Percentiles rank a stretch among this genome's conserved stretches.
These are phyloP conservation scores for Tulasnella sp. DNA, from an alignment of 768 basidiomycete genomes.

Conservation along the genomic window DNA sequence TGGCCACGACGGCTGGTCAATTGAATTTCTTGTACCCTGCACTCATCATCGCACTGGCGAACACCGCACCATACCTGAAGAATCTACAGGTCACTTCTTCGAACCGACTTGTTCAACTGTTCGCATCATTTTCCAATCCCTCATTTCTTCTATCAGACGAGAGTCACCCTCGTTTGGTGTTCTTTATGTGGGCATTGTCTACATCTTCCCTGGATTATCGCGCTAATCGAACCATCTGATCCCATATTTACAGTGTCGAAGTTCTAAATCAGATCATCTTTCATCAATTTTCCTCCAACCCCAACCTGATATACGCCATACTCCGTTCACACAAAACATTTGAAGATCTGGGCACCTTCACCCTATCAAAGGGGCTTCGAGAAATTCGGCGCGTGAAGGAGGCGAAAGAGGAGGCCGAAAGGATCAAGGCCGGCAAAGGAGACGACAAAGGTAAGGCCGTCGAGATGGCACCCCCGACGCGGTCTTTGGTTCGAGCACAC, in stretches of 20 bases:
- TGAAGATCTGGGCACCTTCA: slow-evolving; percentile 87
- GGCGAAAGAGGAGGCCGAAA: slow-evolving; percentile 56
- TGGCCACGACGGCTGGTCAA: slow-evolving; percentile 75
- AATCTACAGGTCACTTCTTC: slow-evolving; percentile 72
- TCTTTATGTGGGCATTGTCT: slow-evolving; percentile 58
- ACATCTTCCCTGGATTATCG: neutral
- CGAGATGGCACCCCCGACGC: neutral
- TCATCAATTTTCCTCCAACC: slow-evolving; percentile 68
- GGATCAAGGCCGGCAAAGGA: slow-evolving; percentile 22
- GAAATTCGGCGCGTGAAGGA: slow-evolving; percentile 70
- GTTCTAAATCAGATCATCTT: slow-evolving; percentile 79
- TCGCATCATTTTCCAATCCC: slow-evolving; percentile 84
- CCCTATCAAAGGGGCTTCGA: slow-evolving; percentile 69
- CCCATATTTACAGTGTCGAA: slow-evolving; percentile 52
- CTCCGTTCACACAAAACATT: slow-evolving; percentile 76
- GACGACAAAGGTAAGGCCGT: slow-evolving; percentile 20
- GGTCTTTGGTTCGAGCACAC: neutral
- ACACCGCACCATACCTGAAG: slow-evolving; percentile 78
- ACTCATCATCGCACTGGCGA: slow-evolving; percentile 79
- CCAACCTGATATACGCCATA: slow-evolving; percentile 79
- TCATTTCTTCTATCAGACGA: slow-evolving; percentile 86
- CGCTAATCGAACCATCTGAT: neutral
- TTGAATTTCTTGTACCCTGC: slow-evolving; percentile 85
- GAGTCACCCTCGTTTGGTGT: slow-evolving; percentile 85
- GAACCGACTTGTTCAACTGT: slow-evolving; percentile 75